Base-by-base conservation (phyloP, 2,329 filamentous ascomycete species). In the Xylaria multiplex region DNA sequence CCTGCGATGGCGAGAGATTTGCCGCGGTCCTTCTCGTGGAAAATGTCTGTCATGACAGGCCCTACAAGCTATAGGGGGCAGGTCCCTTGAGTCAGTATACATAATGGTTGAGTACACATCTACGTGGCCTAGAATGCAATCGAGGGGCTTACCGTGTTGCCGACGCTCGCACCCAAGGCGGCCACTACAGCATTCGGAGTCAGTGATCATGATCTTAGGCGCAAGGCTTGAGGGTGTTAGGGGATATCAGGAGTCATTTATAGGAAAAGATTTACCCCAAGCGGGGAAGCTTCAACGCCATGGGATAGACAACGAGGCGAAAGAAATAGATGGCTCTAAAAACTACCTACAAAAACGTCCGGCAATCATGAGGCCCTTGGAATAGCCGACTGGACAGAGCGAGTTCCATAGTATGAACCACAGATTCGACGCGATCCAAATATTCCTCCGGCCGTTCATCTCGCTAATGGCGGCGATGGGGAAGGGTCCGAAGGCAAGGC, bases 341-440 rank as follows among this genome's bases (percentile, higher is more conserved):
- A n/a, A n/a, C 32, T 22, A 13, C 57, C 61, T 50, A 65, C 57
- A 71, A 22, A 73, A 77, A 32, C 77, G 69, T 2, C 75, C 71
- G 3, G 76, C 54, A 48, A 79, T 76, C 71, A 80, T 75, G 50
- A 79, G 56, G 2, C 55, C 73, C 6, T 73, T 65, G 0, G 75
- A 77, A 19, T 74, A 67, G 1, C 77, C 75, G 2, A 78, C 72
- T 0, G 76, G 76, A 24, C 75, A 76, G 6, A 79, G 67, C 3
- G 77, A 64, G 65, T 80, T 80, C 78, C 78, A 80, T 3, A 79
- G 24, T 27, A 80, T 73, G 63, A 77, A 80, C 72, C 72, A 79
- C 1, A 70, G 22, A 42, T 78, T 79, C 3, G 73, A 69, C 1
- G 64, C 59, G 2, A 80, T 45, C 78, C 78, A 80, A 1, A 79